These are phyloP conservation scores for Ceratobasidium papillatum DNA, from an alignment of 1,284 basidiomycete genomes.

Conservation along the genomic window DNA sequence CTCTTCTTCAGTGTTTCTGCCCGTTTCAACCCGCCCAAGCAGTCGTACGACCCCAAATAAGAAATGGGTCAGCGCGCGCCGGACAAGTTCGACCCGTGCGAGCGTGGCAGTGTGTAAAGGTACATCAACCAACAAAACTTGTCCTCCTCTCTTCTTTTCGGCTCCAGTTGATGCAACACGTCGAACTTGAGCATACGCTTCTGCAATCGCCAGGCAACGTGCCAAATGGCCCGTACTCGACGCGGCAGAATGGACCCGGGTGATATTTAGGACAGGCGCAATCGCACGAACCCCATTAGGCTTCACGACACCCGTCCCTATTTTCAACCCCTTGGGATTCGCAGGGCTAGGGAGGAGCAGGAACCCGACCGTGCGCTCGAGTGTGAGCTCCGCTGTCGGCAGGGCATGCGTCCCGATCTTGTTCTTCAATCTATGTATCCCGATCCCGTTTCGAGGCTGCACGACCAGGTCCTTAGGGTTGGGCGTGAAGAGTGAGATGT, in stretches of 20 bases:
- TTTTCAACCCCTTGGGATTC: neutral
- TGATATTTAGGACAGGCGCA: conserved; percentile 77
- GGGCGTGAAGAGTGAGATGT: conserved; percentile 28
- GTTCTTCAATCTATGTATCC: conserved; percentile 77
- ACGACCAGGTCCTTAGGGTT: conserved; percentile 34
- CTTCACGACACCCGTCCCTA: neutral
- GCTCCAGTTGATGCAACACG: conserved; percentile 56
- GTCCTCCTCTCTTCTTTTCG: conserved; percentile 46
- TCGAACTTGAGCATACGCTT: conserved; percentile 68
- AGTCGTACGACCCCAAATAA: conserved; percentile 66
- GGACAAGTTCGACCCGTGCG: conserved; percentile 65
- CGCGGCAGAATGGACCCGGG: conserved; percentile 74
- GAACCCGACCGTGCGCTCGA: conserved; percentile 69
- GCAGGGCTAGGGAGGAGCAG: conserved; percentile 55
- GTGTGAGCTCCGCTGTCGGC: conserved; percentile 79
- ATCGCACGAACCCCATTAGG: conserved; percentile 49
- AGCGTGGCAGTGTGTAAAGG: conserved; percentile 71
- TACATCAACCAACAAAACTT: conserved; percentile 61
- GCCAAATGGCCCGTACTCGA: conserved; percentile 66
- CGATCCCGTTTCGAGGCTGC: conserved; percentile 68
- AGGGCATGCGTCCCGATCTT: conserved; percentile 81
- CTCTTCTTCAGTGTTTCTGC: conserved; percentile 60
- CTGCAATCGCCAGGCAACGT: conserved; percentile 69
- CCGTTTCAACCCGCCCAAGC: conserved; percentile 70
- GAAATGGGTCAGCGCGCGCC: conserved; percentile 72